Evolutionary conservation across 2,329 filamentous ascomycete species (phyloP), one percentile per base, ranked within the genome.

Genomic region (Colletotrichum simmondsii): DNA sequence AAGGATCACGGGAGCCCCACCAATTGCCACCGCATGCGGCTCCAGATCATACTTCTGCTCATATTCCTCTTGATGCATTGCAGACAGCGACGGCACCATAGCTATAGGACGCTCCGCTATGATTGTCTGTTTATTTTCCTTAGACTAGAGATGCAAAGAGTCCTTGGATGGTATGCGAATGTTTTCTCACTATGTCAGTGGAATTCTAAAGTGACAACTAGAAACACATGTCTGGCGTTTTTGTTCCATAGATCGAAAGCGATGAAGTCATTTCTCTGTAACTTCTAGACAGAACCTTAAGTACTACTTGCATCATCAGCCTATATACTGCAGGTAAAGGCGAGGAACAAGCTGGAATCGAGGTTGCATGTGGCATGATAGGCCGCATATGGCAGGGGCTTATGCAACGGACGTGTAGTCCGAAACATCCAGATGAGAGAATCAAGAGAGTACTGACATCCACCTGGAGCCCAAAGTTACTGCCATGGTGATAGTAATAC

Each of bases 401-500:
- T 16, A 22, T 52, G 26, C 37, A 22, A 30, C 26, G 26, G n/a
- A n/a, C 19, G 5, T 11, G 5, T 2, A 14, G 32, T 35, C 46
- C 3, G 24, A 49, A 11, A n/a, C 10, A 5, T 46, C 3, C 1
- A 58, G 1, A 11, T 19, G 19, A 22, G 24, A 19, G 26, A 28
- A 28, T 28, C 1, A 28, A 28, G 26, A 28, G 26, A 28, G 26
- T 28, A 28, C 3, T 28, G 26, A 28, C 4, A 30, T 59, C 5
- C 5, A 10, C 6, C 16, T 28, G 4, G 24, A 28, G 3, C 65
- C 65, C 2, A 65, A 59, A 19, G 65, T 61, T 5, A 72, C 70
- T 2, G 66, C 70, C 12, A 30, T 72, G 5, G 65, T 72, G 4
- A 72, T 32, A 52, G 37, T 2, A 56, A 57, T 32, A 61, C 66